Conservation (phyloP, 176 grass and related monocot species). For the Canna indica region DNA sequence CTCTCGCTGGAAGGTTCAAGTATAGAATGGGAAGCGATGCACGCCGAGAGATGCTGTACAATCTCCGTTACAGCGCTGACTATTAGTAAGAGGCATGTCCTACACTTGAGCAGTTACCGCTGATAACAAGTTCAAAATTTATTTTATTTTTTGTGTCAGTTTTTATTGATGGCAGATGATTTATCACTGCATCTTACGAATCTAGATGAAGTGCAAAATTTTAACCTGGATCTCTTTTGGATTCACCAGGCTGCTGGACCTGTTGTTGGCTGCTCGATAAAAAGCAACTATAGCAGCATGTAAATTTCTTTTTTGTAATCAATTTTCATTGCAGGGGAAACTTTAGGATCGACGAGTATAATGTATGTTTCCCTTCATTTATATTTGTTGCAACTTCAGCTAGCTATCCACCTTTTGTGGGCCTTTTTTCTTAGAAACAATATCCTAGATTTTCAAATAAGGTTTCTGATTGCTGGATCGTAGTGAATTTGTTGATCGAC, state of each 20-base stretch:
- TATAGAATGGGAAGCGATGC: constrained; percentile 60
- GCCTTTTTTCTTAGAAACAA: not conserved
- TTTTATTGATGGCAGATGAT: not conserved
- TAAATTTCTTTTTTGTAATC: not conserved
- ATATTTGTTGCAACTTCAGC: not conserved
- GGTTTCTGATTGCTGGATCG: not conserved
- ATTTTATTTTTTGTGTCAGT: not conserved
- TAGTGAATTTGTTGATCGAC: not conserved
- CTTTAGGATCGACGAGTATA: not conserved
- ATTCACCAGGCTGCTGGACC: not conserved
- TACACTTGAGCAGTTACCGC: not conserved
- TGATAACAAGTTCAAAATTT: not conserved
- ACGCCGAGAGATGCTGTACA: constrained; percentile 68
- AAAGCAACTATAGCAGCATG: constrained; percentile 1
- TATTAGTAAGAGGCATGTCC: constrained; percentile 43
- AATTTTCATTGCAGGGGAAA: not conserved
- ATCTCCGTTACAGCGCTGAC: constrained; percentile 48
- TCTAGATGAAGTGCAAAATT: not conserved
- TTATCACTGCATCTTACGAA: not conserved
- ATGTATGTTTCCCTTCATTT: not conserved
- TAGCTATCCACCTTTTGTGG: not conserved
- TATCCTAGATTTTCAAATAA: not conserved
- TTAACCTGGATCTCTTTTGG: not conserved
- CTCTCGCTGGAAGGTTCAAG: constrained; percentile 46
- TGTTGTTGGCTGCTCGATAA: not conserved